Evolutionary conservation across 1,284 basidiomycete species (phyloP).

Genomic region (Rhodotorula sp.): DNA sequence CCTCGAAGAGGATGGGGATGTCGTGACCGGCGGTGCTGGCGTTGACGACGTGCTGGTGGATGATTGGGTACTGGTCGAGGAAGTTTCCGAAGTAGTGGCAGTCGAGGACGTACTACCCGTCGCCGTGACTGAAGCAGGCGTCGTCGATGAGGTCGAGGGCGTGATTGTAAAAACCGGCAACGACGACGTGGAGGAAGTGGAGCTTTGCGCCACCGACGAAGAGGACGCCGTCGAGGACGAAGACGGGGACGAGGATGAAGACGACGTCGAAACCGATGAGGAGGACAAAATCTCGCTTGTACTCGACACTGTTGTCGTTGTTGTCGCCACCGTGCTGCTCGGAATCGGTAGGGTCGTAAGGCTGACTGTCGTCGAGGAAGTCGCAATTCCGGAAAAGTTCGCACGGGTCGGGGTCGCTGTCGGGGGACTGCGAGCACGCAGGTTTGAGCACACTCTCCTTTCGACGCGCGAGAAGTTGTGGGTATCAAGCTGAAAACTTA

Average conservation of each 20-base stretch:
- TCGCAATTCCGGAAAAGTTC: too few species aligned
- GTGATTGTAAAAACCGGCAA: too few species aligned
- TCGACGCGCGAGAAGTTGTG: too few species aligned
- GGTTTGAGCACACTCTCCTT: too few species aligned
- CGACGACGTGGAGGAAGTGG: too few species aligned
- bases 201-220: too few species aligned
- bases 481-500: background rate
- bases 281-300: background rate
- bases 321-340: background rate
- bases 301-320: background rate
- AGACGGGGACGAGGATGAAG: background rate
- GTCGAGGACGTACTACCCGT: background rate
- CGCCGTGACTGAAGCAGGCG: background rate
- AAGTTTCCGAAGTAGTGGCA: too few species aligned
- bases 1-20: background rate
- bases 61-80: background rate
- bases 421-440: background rate
- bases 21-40: background rate
- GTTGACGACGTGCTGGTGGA: background rate
- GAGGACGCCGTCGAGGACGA: too few species aligned
- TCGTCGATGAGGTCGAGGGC: background rate
- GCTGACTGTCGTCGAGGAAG: background rate
- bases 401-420: too few species aligned
- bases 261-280: background rate
- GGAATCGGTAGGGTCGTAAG: background rate